Evolutionary conservation across 2,329 filamentous ascomycete genomes (phyloP).

Genomic region (Trichophyton rubrum): DNA sequence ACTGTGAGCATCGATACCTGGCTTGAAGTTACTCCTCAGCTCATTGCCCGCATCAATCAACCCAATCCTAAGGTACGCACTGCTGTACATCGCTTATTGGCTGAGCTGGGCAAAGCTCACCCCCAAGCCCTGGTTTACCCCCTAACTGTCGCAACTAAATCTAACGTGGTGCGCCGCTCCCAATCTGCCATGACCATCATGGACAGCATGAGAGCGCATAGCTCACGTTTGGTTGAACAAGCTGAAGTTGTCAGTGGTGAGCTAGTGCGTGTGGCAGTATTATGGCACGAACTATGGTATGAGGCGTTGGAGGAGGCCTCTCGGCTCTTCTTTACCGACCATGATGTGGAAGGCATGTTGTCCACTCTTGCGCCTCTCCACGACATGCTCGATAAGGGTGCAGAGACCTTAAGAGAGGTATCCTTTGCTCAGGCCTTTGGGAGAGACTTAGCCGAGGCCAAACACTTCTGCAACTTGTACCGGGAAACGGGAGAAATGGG

Average conservation of each 20-base stretch:
- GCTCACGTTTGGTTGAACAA: slow-evolving; percentile 81
- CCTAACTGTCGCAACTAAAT: slow-evolving; percentile 96
- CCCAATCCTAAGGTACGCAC: slow-evolving; percentile 78
- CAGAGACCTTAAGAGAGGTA: slow-evolving; percentile 86
- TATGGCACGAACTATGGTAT: slow-evolving; percentile 99
- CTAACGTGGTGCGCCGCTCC: slow-evolving; percentile 69
- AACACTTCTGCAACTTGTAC: slow-evolving; percentile 92
- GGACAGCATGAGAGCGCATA: slow-evolving; percentile 96
- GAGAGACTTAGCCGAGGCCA: slow-evolving; percentile 83
- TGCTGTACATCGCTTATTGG: slow-evolving; percentile 81
- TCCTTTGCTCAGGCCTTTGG: slow-evolving; percentile 97
- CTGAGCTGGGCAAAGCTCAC: slow-evolving; percentile 85
- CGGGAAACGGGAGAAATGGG: slow-evolving; percentile 77
- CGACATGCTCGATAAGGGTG: slow-evolving; percentile 77
- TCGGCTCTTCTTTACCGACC: slow-evolving; percentile 89
- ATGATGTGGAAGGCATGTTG: slow-evolving; percentile 98
- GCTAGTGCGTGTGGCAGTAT: slow-evolving; percentile 85
- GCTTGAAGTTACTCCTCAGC: slow-evolving; percentile 94
- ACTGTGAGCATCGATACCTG: slow-evolving; percentile 94
- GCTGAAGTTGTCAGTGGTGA: slow-evolving; percentile 92
- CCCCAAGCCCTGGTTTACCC: slow-evolving; percentile 95
- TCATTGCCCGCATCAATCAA: slow-evolving; percentile 96
- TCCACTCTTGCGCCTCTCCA: slow-evolving; percentile 79
- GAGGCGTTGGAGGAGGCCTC: slow-evolving; percentile 96
- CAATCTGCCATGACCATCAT: slow-evolving; percentile 86